phyloP scores from a whole-genome alignment of 2,329 filamentous ascomycete species.

The Sphaerulina musiva region DNA sequence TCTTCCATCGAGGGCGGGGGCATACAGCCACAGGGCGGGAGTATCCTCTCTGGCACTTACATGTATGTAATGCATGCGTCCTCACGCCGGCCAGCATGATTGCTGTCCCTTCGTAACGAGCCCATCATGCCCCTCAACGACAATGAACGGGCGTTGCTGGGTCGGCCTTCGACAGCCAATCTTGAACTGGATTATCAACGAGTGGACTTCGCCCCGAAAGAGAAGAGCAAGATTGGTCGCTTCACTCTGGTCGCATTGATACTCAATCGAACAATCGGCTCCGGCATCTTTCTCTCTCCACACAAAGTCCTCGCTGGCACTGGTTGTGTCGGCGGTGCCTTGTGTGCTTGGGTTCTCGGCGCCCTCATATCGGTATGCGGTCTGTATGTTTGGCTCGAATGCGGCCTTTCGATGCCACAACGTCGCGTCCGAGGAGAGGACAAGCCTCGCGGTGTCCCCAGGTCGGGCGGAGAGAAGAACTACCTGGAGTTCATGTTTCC shows the following conservation, averaged over 20 bases:
- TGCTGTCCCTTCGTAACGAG: neutral
- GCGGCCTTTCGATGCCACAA: conserved; percentile 44
- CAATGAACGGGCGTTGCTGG: conserved; percentile 17
- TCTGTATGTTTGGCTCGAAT: conserved; percentile 40
- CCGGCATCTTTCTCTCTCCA: conserved; percentile 26
- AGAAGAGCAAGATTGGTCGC: conserved; percentile 19
- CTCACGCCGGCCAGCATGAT: no score
- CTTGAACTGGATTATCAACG: conserved; percentile 19
- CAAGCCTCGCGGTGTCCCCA: conserved; percentile 39
- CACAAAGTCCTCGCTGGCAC: conserved; percentile 21
- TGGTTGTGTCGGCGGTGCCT: conserved; percentile 26
- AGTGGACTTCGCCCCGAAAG: conserved; percentile 16
- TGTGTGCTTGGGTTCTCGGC: conserved; percentile 40
- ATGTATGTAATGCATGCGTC: no score
- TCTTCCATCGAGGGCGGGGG: no score
- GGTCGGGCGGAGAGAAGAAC: conserved; percentile 45
- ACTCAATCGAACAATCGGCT: conserved; percentile 26
- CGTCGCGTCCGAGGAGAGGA: conserved; percentile 34
- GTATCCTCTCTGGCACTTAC: no score
- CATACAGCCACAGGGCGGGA: neutral
- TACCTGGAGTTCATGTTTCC: conserved; percentile 37
- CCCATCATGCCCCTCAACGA: conserved; percentile 19
- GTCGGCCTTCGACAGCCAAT: conserved; percentile 10
- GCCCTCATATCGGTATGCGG: conserved; percentile 34
- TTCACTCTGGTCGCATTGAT: conserved; percentile 22